Percentiles rank a stretch among this genome's conserved stretches.
Conservation (phyloP, 495 filamentous ascomycete genomes). For the Tuber borchii region DNA sequence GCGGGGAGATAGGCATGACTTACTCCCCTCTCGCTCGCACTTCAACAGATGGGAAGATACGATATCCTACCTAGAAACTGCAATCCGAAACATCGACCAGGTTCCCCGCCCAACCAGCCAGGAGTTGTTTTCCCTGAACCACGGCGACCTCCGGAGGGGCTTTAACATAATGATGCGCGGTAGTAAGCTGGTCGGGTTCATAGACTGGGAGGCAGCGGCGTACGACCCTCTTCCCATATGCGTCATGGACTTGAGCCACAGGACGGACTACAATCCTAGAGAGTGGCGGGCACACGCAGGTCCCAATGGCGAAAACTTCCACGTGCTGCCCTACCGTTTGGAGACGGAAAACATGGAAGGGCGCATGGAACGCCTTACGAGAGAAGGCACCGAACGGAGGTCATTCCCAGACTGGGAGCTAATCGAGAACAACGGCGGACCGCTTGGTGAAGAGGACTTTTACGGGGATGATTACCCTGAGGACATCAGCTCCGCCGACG, state of each 20-base stretch:
- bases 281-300: neutral
- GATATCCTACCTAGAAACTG: neutral
- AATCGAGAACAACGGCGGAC: neutral
- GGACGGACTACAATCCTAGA: neutral
- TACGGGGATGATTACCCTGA: neutral
- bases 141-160: slow-evolving; percentile 11
- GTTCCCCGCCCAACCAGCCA: neutral
- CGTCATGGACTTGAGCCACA: neutral
- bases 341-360: neutral
- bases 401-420: neutral
- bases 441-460: neutral
- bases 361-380: neutral
- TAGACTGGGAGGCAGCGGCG: slow-evolving; percentile 22
- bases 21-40: neutral
- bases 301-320: neutral
- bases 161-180: slow-evolving; percentile 8
- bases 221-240: neutral
- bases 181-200: slow-evolving; percentile 11
- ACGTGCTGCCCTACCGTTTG: neutral
- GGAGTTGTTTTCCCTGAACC: slow-evolving; percentile 1
- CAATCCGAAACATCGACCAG: neutral
- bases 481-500: neutral
- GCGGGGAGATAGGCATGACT: accelerated
- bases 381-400: neutral
- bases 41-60: neutral